Percentiles rank a stretch among this genome's conserved stretches.
Conservation (phyloP, 1,139 yeast species). For the Candida pseudocylindracea region DNA sequence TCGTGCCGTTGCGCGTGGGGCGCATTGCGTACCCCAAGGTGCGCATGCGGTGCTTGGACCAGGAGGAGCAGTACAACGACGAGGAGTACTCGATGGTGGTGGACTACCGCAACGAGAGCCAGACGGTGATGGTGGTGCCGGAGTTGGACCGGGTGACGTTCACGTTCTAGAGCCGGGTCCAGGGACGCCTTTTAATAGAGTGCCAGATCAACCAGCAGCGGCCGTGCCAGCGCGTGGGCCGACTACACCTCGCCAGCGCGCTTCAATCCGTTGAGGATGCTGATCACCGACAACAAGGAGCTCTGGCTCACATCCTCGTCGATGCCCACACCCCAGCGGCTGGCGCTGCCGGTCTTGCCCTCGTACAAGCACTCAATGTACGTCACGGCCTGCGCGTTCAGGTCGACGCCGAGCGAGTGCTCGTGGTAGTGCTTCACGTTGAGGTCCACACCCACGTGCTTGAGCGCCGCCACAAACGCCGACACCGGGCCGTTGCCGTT, state of each 20-base stretch:
- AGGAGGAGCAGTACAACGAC: no score
- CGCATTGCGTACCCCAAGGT: slow-evolving; percentile 45
- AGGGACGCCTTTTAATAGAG: no score
- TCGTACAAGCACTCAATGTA: not conserved
- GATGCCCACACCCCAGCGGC: slow-evolving; percentile 1
- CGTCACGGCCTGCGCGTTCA: slow-evolving; percentile 1
- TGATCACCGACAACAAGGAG: slow-evolving; percentile 1
- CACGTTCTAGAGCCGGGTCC: no score
- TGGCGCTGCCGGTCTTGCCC: not conserved
- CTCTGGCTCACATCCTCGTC: slow-evolving; percentile 1
- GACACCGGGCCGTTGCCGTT: slow-evolving; percentile 1
- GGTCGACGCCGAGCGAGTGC: slow-evolving; percentile 1
- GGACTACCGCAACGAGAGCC: no score
- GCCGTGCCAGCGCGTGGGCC: no score
- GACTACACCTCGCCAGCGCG: not conserved
- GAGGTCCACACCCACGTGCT: not conserved
- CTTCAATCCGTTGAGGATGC: slow-evolving; percentile 1
- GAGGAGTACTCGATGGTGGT: no score
- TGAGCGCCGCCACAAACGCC: slow-evolving; percentile 1
- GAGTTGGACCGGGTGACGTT: no score
- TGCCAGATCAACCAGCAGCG: no score
- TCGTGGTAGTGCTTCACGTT: slow-evolving; percentile 1
- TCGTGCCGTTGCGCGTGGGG: slow-evolving; percentile 64
- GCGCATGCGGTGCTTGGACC: slow-evolving; percentile 10
- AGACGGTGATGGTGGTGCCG: no score